These are phyloP conservation scores for Candida ipomoeae DNA, from an alignment of 805 yeast species.

Conservation along the genomic window DNA sequence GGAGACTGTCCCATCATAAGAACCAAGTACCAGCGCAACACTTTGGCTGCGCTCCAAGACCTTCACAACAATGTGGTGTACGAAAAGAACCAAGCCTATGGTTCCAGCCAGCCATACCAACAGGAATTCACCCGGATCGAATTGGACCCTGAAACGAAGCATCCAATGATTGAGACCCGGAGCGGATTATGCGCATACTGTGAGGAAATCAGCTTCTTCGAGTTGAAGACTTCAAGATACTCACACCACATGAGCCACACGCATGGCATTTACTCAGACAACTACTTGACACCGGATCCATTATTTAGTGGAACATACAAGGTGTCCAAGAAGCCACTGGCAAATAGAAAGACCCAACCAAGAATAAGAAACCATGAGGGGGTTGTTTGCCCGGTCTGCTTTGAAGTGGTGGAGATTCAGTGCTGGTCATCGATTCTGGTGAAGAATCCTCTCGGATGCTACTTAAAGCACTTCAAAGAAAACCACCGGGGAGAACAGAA, in stretches of 20 bases:
- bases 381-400: conserved; percentile 30
- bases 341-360: conserved; percentile 20
- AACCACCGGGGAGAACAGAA: conserved; percentile 11
- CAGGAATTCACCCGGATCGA: conserved; percentile 17
- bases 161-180: conserved; percentile 20
- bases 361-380: conserved; percentile 22
- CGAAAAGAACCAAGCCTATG: conserved; percentile 10
- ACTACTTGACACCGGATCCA: conserved; percentile 30
- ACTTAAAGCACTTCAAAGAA: conserved; percentile 17
- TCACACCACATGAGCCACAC: conserved; percentile 32
- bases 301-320: conserved; percentile 21
- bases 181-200: conserved; percentile 36
- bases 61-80: conserved; percentile 8
- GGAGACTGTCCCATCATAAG: conserved; percentile 8
- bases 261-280: conserved; percentile 31
- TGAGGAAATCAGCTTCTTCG: conserved; percentile 23
- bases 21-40: conserved; percentile 7
- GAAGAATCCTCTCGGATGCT: conserved; percentile 16
- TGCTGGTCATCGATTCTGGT: conserved; percentile 17
- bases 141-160: conserved; percentile 5
- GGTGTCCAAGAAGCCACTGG: conserved; percentile 17
- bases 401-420: conserved; percentile 21
- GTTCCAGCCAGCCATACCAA: conserved; percentile 13
- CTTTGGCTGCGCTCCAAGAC: conserved; percentile 3
- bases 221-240: conserved; percentile 30